Percentiles rank a stretch among this genome's conserved stretches.
Conservation (phyloP, 2,329 filamentous ascomycete species). For the Fusarium verrucosum region DNA sequence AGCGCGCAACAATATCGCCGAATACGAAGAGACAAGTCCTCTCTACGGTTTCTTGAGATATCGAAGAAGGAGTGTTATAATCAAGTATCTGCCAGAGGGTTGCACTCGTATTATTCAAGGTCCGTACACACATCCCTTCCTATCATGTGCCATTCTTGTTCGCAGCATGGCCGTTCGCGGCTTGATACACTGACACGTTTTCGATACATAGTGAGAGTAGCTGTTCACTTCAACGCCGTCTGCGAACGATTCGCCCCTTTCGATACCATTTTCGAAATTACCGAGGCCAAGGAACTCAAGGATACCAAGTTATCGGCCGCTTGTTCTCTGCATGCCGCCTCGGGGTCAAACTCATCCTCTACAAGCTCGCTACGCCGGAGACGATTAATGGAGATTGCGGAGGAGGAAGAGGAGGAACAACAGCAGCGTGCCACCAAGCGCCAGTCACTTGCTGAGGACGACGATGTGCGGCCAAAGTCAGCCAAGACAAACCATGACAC, state of each 20-base stretch:
- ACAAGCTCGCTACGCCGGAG: conserved; percentile 80
- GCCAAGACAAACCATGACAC: conserved; percentile 45
- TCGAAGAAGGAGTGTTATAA: conserved; percentile 84
- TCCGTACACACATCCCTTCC: conserved; percentile 55
- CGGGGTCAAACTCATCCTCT: conserved; percentile 85
- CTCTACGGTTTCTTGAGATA: conserved; percentile 93
- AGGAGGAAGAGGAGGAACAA: conserved; percentile 83
- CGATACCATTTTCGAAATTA: conserved; percentile 84
- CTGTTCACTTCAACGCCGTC: conserved; percentile 74
- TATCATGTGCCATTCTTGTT: not conserved
- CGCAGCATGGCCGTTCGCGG: not conserved
- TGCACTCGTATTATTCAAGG: conserved; percentile 94
- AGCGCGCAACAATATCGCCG: conserved; percentile 78
- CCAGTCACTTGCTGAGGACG: conserved; percentile 64
- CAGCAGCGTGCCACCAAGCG: conserved; percentile 66
- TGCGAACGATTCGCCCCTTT: conserved; percentile 82
- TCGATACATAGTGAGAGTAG: conserved; percentile 74
- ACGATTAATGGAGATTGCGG: conserved; percentile 90
- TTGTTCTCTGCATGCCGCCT: conserved; percentile 88
- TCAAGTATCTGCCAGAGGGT: conserved; percentile 92
- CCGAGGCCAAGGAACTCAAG: conserved; percentile 78
- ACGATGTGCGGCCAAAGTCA: conserved; percentile 43
- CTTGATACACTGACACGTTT: conserved; percentile 25
- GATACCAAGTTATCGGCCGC: conserved; percentile 88
- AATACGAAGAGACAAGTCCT: conserved; percentile 85